Evolutionary conservation across 73 alveolate genomes (phyloP), one percentile per base, ranked within the genome.

Genomic region (Paramecium tetraurelia): DNA sequence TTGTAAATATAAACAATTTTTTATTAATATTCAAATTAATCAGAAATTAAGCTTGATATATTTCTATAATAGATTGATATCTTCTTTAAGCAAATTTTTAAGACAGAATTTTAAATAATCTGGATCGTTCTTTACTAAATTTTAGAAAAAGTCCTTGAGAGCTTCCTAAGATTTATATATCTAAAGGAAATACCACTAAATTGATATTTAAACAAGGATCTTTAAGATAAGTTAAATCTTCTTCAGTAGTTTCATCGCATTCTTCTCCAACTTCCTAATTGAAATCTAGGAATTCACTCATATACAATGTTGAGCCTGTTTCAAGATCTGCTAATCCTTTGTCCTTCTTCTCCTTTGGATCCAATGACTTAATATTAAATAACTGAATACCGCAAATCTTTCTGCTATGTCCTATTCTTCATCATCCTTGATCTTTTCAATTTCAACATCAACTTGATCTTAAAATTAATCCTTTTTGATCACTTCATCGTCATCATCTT

Each of bases 191-290:
- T 95, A 92, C 97, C 92, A 94, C 95, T 69, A 95, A 92, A 85
- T 97, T 86, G 29, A 97, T 94, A 90, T 92, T 92, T 38, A 93
- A 93, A 76, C 94, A 97, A 11, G 97, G 84, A 94, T 95, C 99
- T 86, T 94, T 96, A 43, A 97, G 77, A 77, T 95, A 96, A 44
- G 94, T 76, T 53, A 97, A 92, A 90, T 98, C 99, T 93, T 98
- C 99, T 84, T 98, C 98, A 44, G 96, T 93, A 75, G 95, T 93
- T 83, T 97, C 99, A 59, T 97, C 99, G 38, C 95, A 97, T 57
- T 98, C 99, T 59, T 97, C 99, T 35, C 94, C 96, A 92, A 97
- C 99, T 93, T 98, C 99, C 93, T 96, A 93, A 89, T 97, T 99
- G 95, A 98, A 98, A 69, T 97, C 99, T 35, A 98, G 95, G 96